Evolutionary conservation across 1,284 basidiomycete genomes (phyloP).

Genomic region (Ustilago hordei): DNA sequence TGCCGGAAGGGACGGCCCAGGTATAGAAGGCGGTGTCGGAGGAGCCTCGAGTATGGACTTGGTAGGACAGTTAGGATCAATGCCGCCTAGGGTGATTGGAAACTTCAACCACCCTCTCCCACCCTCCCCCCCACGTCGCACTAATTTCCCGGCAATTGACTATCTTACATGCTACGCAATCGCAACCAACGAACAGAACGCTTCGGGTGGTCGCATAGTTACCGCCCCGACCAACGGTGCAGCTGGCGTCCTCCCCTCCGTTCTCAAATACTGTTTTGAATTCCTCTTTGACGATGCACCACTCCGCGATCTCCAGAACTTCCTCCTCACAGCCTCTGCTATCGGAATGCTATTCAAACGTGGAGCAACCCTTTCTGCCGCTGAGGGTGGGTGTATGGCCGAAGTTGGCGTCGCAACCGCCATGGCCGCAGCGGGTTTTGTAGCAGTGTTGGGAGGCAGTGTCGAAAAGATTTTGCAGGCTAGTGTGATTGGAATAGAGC

Average conservation of each 20-base stretch:
- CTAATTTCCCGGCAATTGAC: conserved; percentile 90
- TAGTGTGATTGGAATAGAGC: conserved; percentile 89
- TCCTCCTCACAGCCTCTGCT: conserved; percentile 84
- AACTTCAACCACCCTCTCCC: conserved; percentile 84
- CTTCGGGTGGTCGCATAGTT: conserved; percentile 89
- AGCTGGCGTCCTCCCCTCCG: conserved; percentile 88
- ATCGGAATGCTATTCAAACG: conserved; percentile 97
- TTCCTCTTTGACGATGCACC: conserved; percentile 80
- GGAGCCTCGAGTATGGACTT: conserved; percentile 7
- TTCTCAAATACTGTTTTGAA: conserved; percentile 84
- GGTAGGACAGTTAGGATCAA: conserved; percentile 1
- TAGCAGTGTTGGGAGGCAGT: conserved; percentile 76
- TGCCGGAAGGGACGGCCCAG: conserved; percentile 6
- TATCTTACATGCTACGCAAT: conserved; percentile 76
- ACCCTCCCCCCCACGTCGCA: conserved; percentile 74
- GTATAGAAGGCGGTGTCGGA: conserved; percentile 16
- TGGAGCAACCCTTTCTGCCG: conserved; percentile 94
- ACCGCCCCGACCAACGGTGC: conserved; percentile 87
- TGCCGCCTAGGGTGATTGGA: conserved; percentile 74
- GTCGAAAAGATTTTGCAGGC: conserved; percentile 76
- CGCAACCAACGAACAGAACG: conserved; percentile 79
- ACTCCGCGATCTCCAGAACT: conserved; percentile 85
- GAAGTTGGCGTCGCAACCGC: conserved; percentile 79
- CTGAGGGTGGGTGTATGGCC: conserved; percentile 76
- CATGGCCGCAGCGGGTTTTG: conserved; percentile 92